A percentile compares a stretch with the other conserved stretches of the same genome.
phyloP scores from a whole-genome alignment of 1,284 basidiomycete species.

The Tausonia pullulans region DNA sequence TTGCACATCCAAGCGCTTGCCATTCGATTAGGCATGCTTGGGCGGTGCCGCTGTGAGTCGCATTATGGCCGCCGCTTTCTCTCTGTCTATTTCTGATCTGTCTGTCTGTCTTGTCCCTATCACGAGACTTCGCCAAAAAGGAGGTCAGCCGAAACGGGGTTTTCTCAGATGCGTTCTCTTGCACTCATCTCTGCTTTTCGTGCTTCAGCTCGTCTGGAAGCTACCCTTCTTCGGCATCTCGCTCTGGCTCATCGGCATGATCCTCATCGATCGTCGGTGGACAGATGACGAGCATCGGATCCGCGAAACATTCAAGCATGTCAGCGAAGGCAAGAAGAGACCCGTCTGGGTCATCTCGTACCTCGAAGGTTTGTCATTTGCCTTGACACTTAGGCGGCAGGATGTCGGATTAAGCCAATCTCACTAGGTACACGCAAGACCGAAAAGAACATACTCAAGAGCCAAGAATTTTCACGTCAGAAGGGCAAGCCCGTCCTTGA shows the following conservation, averaged over 20 bases:
- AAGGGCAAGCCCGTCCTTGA: too few species aligned
- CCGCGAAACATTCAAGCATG: neutral
- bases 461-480: too few species aligned
- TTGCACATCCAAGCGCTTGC: conserved; percentile 3
- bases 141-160: neutral
- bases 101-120: too few species aligned
- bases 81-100: too few species aligned
- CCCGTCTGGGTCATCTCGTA: conserved; percentile 3
- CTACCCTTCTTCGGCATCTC: conserved; percentile 2
- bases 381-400: too few species aligned
- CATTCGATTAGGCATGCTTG: neutral
- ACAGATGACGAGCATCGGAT: conserved; percentile 3
- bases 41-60: neutral
- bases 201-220: conserved; percentile 1
- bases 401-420: too few species aligned
- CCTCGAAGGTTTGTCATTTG: neutral
- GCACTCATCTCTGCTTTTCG: too few species aligned
- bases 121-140: neutral
- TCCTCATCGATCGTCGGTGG: conserved; percentile 5
- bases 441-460: too few species aligned
- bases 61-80: too few species aligned
- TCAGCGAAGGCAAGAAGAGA: neutral
- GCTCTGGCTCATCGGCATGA: conserved; percentile 3
- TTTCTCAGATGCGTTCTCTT: too few species aligned
- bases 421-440: too few species aligned